Evolutionary conservation across 805 yeast species (phyloP).

Genomic region (Saccharomycopsis schoenii): DNA sequence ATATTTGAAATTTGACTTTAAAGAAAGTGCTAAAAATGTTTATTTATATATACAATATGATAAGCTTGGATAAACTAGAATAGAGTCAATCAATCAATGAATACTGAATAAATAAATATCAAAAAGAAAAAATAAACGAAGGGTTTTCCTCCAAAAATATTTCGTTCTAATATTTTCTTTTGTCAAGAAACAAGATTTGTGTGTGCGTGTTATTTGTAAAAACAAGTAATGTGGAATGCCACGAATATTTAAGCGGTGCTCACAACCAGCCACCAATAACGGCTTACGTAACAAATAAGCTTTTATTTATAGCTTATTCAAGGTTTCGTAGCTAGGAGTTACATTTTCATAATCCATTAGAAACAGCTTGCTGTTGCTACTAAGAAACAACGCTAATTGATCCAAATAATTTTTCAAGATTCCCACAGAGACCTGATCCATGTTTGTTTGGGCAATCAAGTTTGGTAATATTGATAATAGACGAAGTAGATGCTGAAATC

Average conservation of each 20-base stretch:
- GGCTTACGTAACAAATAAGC: too few relatives aligned
- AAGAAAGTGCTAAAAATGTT: too few relatives aligned
- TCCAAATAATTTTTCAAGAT: conserved; percentile 47
- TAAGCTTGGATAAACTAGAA: too few relatives aligned
- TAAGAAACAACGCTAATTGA: conserved; percentile 43
- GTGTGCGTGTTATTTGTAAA: not conserved
- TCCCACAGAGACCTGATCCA: conserved; percentile 66
- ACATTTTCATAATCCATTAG: conserved; percentile 39
- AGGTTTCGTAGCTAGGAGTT: conserved; percentile 36
- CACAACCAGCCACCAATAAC: not conserved
- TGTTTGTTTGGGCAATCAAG: conserved; percentile 62
- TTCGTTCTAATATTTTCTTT: too few relatives aligned
- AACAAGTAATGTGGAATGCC: not conserved
- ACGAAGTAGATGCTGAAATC: conserved; percentile 74
- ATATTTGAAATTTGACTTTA: not conserved
- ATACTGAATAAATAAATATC: too few relatives aligned
- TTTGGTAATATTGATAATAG: conserved; percentile 75
- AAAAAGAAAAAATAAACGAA: not conserved
- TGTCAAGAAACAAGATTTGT: not conserved
- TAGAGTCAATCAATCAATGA: too few relatives aligned
- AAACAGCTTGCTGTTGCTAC: conserved; percentile 31
- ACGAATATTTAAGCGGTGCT: not conserved
- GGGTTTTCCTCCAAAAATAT: not conserved
- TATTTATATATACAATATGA: too few relatives aligned
- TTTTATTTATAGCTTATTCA: not conserved